Evolutionary conservation across 306 rosid species (phyloP).

Genomic region (Quercus aquifolioides): DNA sequence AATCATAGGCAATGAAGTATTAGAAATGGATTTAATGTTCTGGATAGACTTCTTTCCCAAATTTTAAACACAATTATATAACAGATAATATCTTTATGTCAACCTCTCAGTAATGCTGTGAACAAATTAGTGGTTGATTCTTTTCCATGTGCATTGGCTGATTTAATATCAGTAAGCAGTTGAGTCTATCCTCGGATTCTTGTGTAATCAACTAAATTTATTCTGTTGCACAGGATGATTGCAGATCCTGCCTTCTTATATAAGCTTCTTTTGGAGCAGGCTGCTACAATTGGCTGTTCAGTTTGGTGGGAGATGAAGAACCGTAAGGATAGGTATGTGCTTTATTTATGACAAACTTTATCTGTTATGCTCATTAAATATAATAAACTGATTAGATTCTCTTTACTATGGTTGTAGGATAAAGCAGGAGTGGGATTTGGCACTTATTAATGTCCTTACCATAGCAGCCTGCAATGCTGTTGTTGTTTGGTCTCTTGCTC

Average conservation of each 20-base stretch:
- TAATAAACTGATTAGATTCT: slow-evolving; percentile 14
- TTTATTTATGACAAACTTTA: slow-evolving; percentile 11
- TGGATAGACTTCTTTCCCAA: neutral
- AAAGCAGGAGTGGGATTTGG: slow-evolving; percentile 99
- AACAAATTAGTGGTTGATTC: neutral
- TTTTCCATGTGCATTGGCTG: too few relatives aligned
- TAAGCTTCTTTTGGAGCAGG: slow-evolving; percentile 82
- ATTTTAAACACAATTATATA: neutral
- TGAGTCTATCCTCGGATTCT: too few relatives aligned
- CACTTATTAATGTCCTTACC: slow-evolving; percentile 87
- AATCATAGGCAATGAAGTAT: neutral
- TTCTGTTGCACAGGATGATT: slow-evolving; percentile 72
- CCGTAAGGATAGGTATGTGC: slow-evolving; percentile 76
- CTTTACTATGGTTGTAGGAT: slow-evolving; percentile 49
- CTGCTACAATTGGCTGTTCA: slow-evolving; percentile 73
- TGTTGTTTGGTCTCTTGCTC: slow-evolving; percentile 99
- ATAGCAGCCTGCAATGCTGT: slow-evolving; percentile 94
- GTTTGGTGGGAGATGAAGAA: slow-evolving; percentile 94
- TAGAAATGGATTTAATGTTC: neutral
- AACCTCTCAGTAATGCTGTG: neutral
- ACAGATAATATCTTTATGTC: neutral
- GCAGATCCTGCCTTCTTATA: slow-evolving; percentile 95
- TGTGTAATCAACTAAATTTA: neutral
- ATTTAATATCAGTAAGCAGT: too few relatives aligned
- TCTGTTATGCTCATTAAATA: slow-evolving; percentile 12